Percentiles rank a stretch among this genome's conserved stretches.
These are phyloP conservation scores for Auricularia sp. DNA, from an alignment of 768 basidiomycete species.

Conservation along the genomic window DNA sequence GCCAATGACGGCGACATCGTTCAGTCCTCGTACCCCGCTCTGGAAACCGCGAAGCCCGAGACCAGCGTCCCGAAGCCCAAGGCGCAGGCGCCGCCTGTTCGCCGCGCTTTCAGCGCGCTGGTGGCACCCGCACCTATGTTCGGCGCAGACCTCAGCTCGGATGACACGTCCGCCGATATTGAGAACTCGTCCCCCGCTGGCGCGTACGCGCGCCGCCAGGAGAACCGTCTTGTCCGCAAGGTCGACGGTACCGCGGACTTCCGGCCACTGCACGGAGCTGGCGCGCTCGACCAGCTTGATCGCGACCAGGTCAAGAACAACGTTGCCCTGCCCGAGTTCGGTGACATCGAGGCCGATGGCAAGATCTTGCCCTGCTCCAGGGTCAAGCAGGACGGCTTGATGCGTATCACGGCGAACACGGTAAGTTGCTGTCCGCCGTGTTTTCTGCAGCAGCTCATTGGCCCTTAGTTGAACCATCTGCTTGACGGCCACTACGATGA, in stretches of 20 bases:
- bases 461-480: slow-evolving; percentile 58
- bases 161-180: slow-evolving; percentile 46
- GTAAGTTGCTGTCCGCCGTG: slow-evolving; percentile 32
- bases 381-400: slow-evolving; percentile 89
- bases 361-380: slow-evolving; percentile 91
- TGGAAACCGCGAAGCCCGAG: slow-evolving; percentile 14
- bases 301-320: slow-evolving; percentile 32
- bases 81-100: slow-evolving; percentile 37
- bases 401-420: slow-evolving; percentile 74
- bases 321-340: slow-evolving; percentile 71
- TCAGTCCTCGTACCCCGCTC: slow-evolving; percentile 34
- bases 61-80: slow-evolving; percentile 8
- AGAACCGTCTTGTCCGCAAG: slow-evolving; percentile 64
- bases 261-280: slow-evolving; percentile 59
- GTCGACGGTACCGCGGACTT: slow-evolving; percentile 79
- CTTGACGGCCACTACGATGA: slow-evolving; percentile 63
- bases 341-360: slow-evolving; percentile 85
- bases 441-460: slow-evolving; percentile 7
- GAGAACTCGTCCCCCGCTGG: slow-evolving; percentile 52
- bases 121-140: slow-evolving; percentile 29
- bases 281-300: slow-evolving; percentile 33
- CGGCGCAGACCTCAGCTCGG: slow-evolving; percentile 6
- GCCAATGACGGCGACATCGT: slow-evolving; percentile 29
- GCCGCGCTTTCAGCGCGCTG: slow-evolving; percentile 71
- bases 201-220: slow-evolving; percentile 68